Base-by-base conservation (phyloP, 495 filamentous ascomycete genomes). In the Penicilliopsis zonata region DNA sequence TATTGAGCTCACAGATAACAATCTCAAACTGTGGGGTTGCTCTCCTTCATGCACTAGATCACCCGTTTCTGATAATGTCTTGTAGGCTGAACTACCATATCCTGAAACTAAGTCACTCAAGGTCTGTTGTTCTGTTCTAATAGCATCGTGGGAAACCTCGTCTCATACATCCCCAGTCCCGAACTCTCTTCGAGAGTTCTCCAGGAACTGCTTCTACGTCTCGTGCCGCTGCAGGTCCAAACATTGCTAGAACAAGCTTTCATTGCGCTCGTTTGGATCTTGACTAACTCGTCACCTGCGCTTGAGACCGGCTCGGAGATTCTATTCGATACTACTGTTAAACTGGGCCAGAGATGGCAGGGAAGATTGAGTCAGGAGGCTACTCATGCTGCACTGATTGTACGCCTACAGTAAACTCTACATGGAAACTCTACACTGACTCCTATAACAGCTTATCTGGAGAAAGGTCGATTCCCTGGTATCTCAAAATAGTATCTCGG, bases 361-460 rank as follows among this genome's bases (percentile, higher is more conserved):
- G 43, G 44, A 7, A 33, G 47, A 10, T 39, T 84, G 8, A 55
- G 67, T 24, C 49, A 67, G 8, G 63, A 68, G 26, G 72, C 78
- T 16, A 74, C 80, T 9, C 67, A 83, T 41, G 81, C 80, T 30
- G 72, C 72, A 9, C 74, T 88, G 41, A 77, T 74, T 41, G 80
- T 83, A 53, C 33, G 70, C 40, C 4, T 13, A 9, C n/a, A 5
- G 1, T 24, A 17, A 17, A 19, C 26, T 10, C 28, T 17, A 13
- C n/a, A 2, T 12, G 27, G 8, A 4, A 14, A 22, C 4, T 25
- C 21, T 37, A 30, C 24, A 50, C 47, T 47, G 13, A 49, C 44
- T 17, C 5, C 26, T 14, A 6, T 35, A 28, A 19, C 31, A 87
- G 75, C 56, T 90, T 8, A 57, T 92, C 16, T 90, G 84, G 82